These are phyloP conservation scores for Sporothrix schenckii DNA, from an alignment of 2,329 filamentous ascomycete genomes.

Conservation along the genomic window DNA sequence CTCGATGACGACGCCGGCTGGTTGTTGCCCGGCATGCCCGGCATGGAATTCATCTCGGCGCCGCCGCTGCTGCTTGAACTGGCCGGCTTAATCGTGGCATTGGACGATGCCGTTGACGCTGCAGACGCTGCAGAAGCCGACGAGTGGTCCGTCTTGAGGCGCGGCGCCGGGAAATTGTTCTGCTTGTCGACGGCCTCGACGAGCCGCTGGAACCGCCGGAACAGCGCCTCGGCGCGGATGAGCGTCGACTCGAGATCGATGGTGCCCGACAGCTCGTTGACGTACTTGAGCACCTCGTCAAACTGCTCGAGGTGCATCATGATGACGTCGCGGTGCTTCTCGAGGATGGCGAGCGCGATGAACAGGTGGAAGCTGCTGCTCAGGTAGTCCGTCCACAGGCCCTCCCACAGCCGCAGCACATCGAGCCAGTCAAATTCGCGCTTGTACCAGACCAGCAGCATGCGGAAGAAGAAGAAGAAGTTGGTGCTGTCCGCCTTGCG, in stretches of 20 bases:
- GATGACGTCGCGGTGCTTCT: constrained; percentile 95
- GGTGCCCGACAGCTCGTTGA: constrained; percentile 91
- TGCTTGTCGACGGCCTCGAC: constrained; percentile 94
- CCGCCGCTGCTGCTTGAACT: not conserved
- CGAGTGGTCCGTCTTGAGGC: constrained; percentile 33
- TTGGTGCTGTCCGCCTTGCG: constrained; percentile 92
- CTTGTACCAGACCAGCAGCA: constrained; percentile 99
- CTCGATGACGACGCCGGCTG: not conserved
- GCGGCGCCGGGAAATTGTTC: constrained; percentile 72
- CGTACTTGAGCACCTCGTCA: constrained; percentile 96
- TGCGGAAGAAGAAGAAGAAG: constrained; percentile 99
- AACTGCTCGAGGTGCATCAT: constrained; percentile 93
- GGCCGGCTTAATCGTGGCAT: constrained; percentile 3
- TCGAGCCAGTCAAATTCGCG: constrained; percentile 92
- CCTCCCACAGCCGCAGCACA: constrained; percentile 86
- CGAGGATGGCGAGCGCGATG: constrained; percentile 87
- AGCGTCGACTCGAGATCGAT: constrained; percentile 89
- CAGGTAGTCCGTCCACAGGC: constrained; percentile 89
- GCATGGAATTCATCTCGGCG: constrained; percentile 32
- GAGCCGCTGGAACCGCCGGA: constrained; percentile 81
- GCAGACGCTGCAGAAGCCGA: not conserved
- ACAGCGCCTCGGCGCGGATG: constrained; percentile 84
- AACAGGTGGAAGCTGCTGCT: constrained; percentile 93
- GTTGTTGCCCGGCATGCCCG: constrained; percentile 22
- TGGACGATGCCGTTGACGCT: not conserved